Evolutionary conservation across 805 yeast species (phyloP), one percentile per base, ranked within the genome.

Genomic region (Kurtzmaniella cleridarum): DNA sequence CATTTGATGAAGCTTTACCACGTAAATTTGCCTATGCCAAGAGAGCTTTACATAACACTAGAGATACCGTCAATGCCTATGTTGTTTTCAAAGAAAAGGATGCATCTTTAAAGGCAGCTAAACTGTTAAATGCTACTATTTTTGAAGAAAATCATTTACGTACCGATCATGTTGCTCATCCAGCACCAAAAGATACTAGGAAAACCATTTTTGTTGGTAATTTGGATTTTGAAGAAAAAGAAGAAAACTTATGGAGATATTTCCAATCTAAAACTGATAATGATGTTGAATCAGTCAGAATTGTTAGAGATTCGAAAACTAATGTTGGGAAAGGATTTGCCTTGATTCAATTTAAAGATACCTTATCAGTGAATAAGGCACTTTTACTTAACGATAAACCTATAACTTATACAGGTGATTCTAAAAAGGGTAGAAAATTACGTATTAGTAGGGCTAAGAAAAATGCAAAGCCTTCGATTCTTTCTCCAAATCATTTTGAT

Each of bases 261-360:
- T 93, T 93, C 65, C 71, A 69, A 44, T 45, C 56, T 7, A 65
- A 68, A 28, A 50, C 60, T 28, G 60, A 56, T 27, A 64, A 63
- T 32, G 81, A 76, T 20, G 84, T 93, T 39, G 95, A 89, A 58
- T 82, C 84, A 45, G 96, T 93, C 26, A 78, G 99, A 60, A 75
- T 93, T 34, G 76, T 93, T 27, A 79, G 99, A 57, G 99, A 93
- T 58, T 66, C 95, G 13, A 87, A 87, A 65, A 91, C 97, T 16
- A 91, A 93, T 53, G 71, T 91, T 42, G 99, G 98, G 46, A 93
- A 93, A 65, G 99, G 99, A 5, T 90, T 93, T 66, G 98, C 96
- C 5, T 86, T 90, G 57, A 89, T 93, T 27, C 98, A 91, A 61
- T 93, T 90, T 67, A 75, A 71, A 44, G 91, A 85, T 53, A 50